phyloP scores from a whole-genome alignment of 176 grass and related monocot species.

The Eragrostis curvula region DNA sequence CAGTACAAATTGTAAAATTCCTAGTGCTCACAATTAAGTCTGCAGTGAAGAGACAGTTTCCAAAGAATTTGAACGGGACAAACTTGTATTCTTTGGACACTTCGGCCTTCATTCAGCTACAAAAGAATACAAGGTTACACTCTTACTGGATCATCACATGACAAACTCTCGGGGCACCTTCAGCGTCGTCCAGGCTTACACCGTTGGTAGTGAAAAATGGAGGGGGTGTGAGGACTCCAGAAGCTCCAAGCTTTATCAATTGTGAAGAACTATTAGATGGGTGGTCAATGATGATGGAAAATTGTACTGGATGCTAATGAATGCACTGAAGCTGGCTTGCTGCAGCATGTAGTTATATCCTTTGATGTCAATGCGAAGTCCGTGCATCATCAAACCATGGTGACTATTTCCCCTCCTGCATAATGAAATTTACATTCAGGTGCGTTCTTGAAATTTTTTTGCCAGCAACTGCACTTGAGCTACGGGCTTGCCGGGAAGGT shows the following conservation, averaged over 20 bases:
- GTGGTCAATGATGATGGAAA: constrained; percentile 2
- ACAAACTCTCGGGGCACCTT: background rate
- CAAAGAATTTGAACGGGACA: no score
- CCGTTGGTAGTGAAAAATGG: no score
- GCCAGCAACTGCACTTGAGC: background rate
- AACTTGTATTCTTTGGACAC: no score
- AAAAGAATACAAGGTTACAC: constrained; percentile 34
- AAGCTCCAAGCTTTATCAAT: constrained; percentile 3
- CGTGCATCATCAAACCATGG: no score
- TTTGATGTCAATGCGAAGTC: constrained; percentile 35
- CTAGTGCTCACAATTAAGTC: no score
- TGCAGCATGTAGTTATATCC: background rate
- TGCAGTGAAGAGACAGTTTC: no score
- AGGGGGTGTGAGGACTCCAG: constrained; percentile 10
- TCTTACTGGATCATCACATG: background rate
- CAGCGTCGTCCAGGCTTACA: constrained; percentile 30
- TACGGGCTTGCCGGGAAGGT: no score
- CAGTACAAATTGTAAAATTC: no score
- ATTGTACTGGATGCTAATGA: constrained; percentile 26
- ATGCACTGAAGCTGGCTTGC: background rate
- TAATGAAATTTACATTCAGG: no score
- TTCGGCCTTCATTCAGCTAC: background rate
- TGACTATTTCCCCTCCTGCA: no score
- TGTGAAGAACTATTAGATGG: background rate
- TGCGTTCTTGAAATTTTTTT: background rate